Base-by-base conservation (phyloP, 148 eudicot species). In the Rhododendron simsii region DNA sequence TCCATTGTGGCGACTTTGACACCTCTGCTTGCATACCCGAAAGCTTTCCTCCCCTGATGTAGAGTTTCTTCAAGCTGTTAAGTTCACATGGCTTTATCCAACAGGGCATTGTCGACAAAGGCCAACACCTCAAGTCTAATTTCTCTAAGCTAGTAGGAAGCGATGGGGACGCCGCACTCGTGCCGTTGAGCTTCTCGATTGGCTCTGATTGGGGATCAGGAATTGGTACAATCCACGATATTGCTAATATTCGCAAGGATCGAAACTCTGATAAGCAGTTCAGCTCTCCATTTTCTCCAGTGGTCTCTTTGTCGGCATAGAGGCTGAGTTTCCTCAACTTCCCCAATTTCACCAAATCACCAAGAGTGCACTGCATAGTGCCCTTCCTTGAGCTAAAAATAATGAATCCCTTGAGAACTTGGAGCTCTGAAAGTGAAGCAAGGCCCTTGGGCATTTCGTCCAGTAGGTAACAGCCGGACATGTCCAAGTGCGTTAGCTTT, bases 321-420 rank as follows among this genome's bases (percentile, higher is more conserved):
- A 74, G 78, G n/a, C 78, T 35, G 44, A 74, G 78, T 74, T 74
- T 74, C 78, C 78, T 74, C 78, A 74, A 35, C 78, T 74, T 74
- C 45, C 5, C 45, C 44, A 74, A 35, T 1, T 35, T 74, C 20
- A 1, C 78, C 78, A 74, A 74, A 16, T 35, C 44, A 35, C 44
- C 5, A 0, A 74, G 78, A 1, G 78, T 74, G 78, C 78, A 74
- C 45, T 35, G 78, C 67, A 7, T 23, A 35, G 2, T 16, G 39
- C 41, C 20, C 0, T 15, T 16, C 78, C 78, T 74, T 35, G 78
- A 7, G 3, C 23, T 0, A 16, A 3, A 2, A 16, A 74, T 16
- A 35, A 74, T 18, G 44, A 74, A 74, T 30, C 78, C 78, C 78
- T 74, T 74, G 8, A 74, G 78, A 37, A 74, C 78, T 74, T 9